Base-by-base conservation (phyloP, 805 yeast species). In the Yamadazyma sp. region DNA sequence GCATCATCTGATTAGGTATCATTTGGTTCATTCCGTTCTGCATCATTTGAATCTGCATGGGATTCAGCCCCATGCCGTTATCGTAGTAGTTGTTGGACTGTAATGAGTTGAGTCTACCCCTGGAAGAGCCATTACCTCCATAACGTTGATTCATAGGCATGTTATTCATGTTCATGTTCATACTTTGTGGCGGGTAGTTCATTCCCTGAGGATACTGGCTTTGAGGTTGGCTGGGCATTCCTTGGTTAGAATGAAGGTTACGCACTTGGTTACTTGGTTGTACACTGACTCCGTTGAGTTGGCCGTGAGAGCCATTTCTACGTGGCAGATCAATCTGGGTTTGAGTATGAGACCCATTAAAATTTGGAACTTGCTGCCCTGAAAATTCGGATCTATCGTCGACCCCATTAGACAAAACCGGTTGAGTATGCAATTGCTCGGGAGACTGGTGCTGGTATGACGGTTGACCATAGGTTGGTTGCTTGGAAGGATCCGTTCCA, bases 321-420 rank as follows among this genome's bases (percentile, higher is more conserved):
- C 24, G 33, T 13, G 9, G 13, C 8, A 13, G 28, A 16, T 25
- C 4, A 13, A 25, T 13, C 4, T 5, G 16, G 5, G 28, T 9
- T 25, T 25, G 28, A n/a, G 4, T 9, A 8, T 28, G 38, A 11
- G 12, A 9, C 15, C 18, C 22, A 16, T 35, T 28, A 12, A 31
- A 37, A 13, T 16, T 17, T 26, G 24, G 35, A 23, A 37, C 38
- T 24, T 42, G 44, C 23, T 34, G 42, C 5, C 44, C 44, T 20
- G 23, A 37, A 20, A 40, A 37, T 20, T 37, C 39, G 59, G 64
- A 22, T 64, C 46, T 15, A 46, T 52, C 38, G 44, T 50, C 28
- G 10, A n/a, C 20, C n/a, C 9, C 3, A 17, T 21, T 57, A n/a
- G n/a, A n/a, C n/a, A n/a, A 55, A 35, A 52, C 63, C 20, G 47